These are phyloP conservation scores for Globisporangium cystogenes DNA, from an alignment of 352 stramenopile genomes.

Conservation along the genomic window DNA sequence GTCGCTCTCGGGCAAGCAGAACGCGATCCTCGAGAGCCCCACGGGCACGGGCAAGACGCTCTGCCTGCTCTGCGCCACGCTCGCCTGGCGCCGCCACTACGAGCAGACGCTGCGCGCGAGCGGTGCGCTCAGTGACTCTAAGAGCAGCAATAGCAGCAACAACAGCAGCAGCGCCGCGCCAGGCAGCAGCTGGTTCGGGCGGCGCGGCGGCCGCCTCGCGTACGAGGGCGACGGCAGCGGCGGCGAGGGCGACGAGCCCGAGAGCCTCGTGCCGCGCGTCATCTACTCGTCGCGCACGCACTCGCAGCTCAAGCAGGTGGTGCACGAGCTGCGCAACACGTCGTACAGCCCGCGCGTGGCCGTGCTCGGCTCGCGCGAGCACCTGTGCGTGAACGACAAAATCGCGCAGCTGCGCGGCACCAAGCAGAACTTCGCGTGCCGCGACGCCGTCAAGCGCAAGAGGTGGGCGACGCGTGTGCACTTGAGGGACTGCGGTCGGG, in stretches of 20 bases:
- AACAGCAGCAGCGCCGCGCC: neutral
- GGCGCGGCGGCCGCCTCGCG: conserved; percentile 16
- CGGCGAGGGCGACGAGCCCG: conserved; percentile 18
- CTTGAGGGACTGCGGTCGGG: no score
- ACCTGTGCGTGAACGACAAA: conserved; percentile 97
- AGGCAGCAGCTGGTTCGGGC: conserved; percentile 6
- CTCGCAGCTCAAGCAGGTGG: conserved; percentile 97
- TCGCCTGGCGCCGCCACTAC: conserved; percentile 91
- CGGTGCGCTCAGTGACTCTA: neutral
- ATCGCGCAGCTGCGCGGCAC: conserved; percentile 81
- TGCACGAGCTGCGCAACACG: conserved; percentile 95
- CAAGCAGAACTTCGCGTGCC: conserved; percentile 85
- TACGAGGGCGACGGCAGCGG: conserved; percentile 46
- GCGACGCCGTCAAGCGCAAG: conserved; percentile 81
- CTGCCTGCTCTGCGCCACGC: conserved; percentile 92
- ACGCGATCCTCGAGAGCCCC: conserved; percentile 97
- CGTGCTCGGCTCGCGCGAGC: conserved; percentile 93
- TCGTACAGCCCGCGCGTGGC: conserved; percentile 86
- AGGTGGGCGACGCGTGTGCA: no score
- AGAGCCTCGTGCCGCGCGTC: conserved; percentile 81
- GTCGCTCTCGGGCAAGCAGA: conserved; percentile 87
- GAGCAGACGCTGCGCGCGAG: conserved; percentile 38
- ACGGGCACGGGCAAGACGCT: conserved; percentile 99
- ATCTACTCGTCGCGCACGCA: conserved; percentile 99
- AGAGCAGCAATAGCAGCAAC: neutral